Evolutionary conservation across 345 rosid species (phyloP).

Genomic region (Lepidium aucheri): DNA sequence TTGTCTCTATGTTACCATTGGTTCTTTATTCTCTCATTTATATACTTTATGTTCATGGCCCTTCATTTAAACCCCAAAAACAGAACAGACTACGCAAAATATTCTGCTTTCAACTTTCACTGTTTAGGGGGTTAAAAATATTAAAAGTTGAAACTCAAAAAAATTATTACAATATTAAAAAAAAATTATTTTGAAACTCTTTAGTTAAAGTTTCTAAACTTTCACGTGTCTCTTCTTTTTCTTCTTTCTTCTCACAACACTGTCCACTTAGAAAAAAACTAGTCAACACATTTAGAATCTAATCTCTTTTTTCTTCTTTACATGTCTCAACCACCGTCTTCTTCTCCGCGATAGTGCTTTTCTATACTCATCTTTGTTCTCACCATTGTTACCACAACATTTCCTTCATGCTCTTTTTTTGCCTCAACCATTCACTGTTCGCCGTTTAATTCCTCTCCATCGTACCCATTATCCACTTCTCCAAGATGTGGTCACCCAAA

Average conservation of each 20-base stretch:
- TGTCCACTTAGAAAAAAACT: constrained; percentile 6
- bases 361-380: constrained; percentile 6
- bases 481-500: constrained; percentile 81
- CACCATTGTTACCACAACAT: constrained; percentile 7
- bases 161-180: background rate
- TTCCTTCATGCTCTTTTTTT: constrained; percentile 21
- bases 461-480: constrained; percentile 65
- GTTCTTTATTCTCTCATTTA: background rate
- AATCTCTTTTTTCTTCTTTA: background rate
- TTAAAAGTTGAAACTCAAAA: background rate
- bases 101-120: too few relatives aligned
- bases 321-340: constrained; percentile 22
- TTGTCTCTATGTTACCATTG: background rate
- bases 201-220: constrained; percentile 5
- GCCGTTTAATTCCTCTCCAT: constrained; percentile 56
- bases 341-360: background rate
- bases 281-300: constrained; percentile 12
- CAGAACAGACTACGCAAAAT: background rate
- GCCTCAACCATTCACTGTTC: constrained; percentile 40
- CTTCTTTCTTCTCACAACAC: constrained; percentile 9
- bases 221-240: constrained; percentile 26
- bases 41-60: background rate
- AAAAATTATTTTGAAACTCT: background rate
- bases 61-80: background rate
- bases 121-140: too few relatives aligned